Evolutionary conservation across 176 grass and related monocot species (phyloP), one percentile per base, ranked within the genome.

Genomic region (Oryza brachyantha): DNA sequence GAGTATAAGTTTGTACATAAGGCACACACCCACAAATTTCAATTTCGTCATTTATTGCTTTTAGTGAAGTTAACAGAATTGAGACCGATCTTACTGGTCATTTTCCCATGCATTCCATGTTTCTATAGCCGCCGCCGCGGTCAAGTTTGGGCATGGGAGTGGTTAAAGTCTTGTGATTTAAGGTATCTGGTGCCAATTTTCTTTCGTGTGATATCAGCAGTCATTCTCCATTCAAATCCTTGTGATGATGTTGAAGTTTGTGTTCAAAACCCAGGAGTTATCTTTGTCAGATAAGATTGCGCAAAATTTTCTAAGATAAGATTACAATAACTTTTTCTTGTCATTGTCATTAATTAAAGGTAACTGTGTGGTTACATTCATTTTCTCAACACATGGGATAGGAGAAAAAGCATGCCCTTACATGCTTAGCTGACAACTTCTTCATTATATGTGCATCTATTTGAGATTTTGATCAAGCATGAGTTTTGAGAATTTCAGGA

Each of bases 251-350:
- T 81, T 1, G 16, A 71, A 65, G 71, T 84, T 84, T 80, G 42
- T 46, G 70, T 37, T 57, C 34, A 46, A 31, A 25, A 66, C 25
- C 25, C 7, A 65, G 29, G n/a, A 27, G 27, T 59, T 37, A 42
- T 86, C 37, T 64, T 64, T 39, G 66, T 72, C 37, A 65, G 82
- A 89, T 89, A 81, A 85, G 77, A 66, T 34, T 24, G 12, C 8
- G 5, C 76, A 61, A 13, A 28, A 55, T 13, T 59, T 64, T 59
- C 21, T n/a, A 26, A 19, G 48, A 29, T 52, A 59, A 79, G 14
- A 79, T 79, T 48, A 57, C 34, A 80, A 11, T 38, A 48, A 29
- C 55, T 19, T 68, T 60, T 73, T 25, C 16, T 65, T 14, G 29
- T 77, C 45, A 13, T 31, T 36, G 31, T 88, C 86, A 72, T 13